Evolutionary conservation across 2,329 filamentous ascomycete species (phyloP), one percentile per base, ranked within the genome.

Genomic region (Fusarium azukiicola): DNA sequence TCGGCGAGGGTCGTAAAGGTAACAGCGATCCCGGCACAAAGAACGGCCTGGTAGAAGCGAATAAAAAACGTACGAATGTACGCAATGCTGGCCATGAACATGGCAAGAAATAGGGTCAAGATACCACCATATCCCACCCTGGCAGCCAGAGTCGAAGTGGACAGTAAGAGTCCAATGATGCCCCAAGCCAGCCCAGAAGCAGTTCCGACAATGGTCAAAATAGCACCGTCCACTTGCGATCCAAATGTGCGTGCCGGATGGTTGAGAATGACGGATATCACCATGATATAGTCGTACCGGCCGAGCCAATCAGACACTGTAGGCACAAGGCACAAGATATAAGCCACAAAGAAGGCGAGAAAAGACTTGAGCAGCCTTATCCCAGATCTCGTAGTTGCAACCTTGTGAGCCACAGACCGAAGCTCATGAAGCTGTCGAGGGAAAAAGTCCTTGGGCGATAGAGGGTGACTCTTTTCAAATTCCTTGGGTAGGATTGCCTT

Each of bases 241-340:
- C 92, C 92, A 68, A 93, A 80, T 3, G 91, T 90, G 49, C 92
- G 88, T 32, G 90, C 91, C 6, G 92, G 88, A 78, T 94, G 92
- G 73, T 93, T 94, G 58, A 94, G 79, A 27, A 93, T 89, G n/a
- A 90, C 87, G 5, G 92, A 93, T 64, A 94, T 83, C 7, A 88
- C 89, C 87, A 93, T 90, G 74, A 94, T 89, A 78, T 93, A 93
- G 76, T 87, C 88, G 78, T 93, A 91, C 21, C 85, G 87, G 4
- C 92, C 92, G 7, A 94, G 86, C 88, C 89, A 92, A n/a, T 83
- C 72, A n/a, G 87, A 86, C 8, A 90, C 86, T 6, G 80, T 80
- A 3, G 91, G 91, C 9, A 93, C 82, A 5, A 94, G 88, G 77
- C 92, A 94, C 23, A 93, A 81, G 4, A 91, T 83, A 80, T 93